Percentiles rank a stretch among this genome's conserved stretches.
These are phyloP conservation scores for Arxiozyma bovina DNA, from an alignment of 1,139 yeast species.

Conservation along the genomic window DNA sequence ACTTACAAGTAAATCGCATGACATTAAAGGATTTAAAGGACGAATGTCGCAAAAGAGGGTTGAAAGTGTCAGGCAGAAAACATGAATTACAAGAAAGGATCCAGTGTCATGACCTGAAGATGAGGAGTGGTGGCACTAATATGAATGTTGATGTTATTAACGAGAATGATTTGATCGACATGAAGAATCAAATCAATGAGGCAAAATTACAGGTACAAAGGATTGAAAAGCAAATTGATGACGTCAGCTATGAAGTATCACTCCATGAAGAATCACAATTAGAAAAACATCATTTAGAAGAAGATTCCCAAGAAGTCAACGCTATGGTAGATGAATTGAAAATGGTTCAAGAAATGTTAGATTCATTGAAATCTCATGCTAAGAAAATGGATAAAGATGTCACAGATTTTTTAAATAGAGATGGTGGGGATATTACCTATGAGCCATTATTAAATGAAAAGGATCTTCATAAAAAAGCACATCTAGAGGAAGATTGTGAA, in stretches of 20 bases:
- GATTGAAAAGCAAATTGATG: neutral
- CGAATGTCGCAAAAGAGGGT: conserved; percentile 49
- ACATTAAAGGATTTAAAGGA: conserved; percentile 38
- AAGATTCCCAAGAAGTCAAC: neutral
- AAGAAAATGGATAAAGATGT: neutral
- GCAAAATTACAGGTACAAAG: neutral
- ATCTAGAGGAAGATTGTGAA: neutral
- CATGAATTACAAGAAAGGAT: conserved; percentile 40
- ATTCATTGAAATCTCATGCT: neutral
- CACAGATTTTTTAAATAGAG: neutral
- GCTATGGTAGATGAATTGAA: conserved; percentile 1
- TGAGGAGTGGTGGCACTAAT: too few species aligned
- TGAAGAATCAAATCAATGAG: neutral
- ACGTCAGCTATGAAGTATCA: neutral
- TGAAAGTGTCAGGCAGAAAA: conserved; percentile 49
- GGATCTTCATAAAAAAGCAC: neutral
- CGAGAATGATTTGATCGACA: neutral
- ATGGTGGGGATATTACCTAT: conserved; percentile 1
- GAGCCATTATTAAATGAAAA: neutral
- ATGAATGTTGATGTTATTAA: neutral
- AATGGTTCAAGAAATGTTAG: neutral
- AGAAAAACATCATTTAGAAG: neutral
- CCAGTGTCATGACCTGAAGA: neutral
- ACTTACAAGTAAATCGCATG: too few species aligned
- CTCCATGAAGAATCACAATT: neutral